Percentiles rank a stretch among this genome's conserved stretches.
phyloP scores from a whole-genome alignment of 1,284 basidiomycete species.

The Cutaneotrichosporon daszewskae region DNA sequence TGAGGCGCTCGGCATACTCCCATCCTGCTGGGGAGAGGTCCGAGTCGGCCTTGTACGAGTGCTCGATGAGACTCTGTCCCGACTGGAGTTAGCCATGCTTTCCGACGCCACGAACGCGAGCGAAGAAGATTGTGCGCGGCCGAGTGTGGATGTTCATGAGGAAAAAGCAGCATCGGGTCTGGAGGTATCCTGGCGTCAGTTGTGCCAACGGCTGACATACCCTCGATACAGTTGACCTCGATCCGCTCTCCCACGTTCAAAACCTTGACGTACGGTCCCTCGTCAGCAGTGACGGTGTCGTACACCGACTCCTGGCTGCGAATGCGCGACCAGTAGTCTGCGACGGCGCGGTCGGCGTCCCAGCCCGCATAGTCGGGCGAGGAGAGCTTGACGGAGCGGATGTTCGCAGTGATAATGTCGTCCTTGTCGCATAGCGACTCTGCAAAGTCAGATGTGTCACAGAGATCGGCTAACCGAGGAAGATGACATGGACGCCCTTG shows the following conservation, averaged over 20 bases:
- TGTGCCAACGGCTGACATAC: slow-evolving; percentile 23
- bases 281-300: slow-evolving; percentile 55
- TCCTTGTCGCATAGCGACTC: slow-evolving; percentile 82
- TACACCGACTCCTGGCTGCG: slow-evolving; percentile 80
- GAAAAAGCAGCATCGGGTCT: slow-evolving; percentile 71
- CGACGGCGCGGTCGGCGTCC: slow-evolving; percentile 84
- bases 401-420: slow-evolving; percentile 89
- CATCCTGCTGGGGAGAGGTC: slow-evolving; percentile 90
- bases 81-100: slow-evolving; percentile 54
- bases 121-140: slow-evolving; percentile 86
- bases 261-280: slow-evolving; percentile 91
- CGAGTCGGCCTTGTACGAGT: slow-evolving; percentile 97
- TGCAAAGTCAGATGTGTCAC: slow-evolving; percentile 35
- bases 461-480: slow-evolving; percentile 62
- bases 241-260: slow-evolving; percentile 95
- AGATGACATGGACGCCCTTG: slow-evolving; percentile 80
- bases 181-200: slow-evolving; percentile 47
- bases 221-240: slow-evolving; percentile 69
- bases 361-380: slow-evolving; percentile 93
- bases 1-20: slow-evolving; percentile 85
- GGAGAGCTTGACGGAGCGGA: slow-evolving; percentile 93
- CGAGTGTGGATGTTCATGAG: slow-evolving; percentile 97
- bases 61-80: slow-evolving; percentile 92
- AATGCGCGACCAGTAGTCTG: slow-evolving; percentile 89
- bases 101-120: slow-evolving; percentile 69